Evolutionary conservation across 2,329 filamentous ascomycete species (phyloP).

Genomic region (Fusarium concolor): DNA sequence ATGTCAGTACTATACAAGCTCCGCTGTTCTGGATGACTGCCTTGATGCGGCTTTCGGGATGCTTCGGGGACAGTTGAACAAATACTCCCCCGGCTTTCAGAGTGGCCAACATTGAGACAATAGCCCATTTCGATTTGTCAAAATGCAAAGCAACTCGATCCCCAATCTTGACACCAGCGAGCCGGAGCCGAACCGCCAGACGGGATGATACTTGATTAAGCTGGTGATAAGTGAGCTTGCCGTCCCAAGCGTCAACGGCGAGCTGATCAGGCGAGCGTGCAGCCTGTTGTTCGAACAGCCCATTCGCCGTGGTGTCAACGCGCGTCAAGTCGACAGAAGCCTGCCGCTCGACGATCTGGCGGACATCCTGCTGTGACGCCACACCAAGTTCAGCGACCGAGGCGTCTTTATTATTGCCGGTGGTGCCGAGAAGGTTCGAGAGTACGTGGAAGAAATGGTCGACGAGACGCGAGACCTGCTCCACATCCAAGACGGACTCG

Average conservation of each 20-base stretch:
- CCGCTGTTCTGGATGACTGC: slow-evolving; percentile 5
- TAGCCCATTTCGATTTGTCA: slow-evolving; percentile 12
- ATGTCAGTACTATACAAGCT: slow-evolving; percentile 5
- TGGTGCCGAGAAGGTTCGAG: slow-evolving; percentile 1
- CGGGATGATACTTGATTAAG: slow-evolving; percentile 6
- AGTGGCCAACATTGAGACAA: slow-evolving; percentile 19
- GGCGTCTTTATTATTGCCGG: slow-evolving; percentile 2
- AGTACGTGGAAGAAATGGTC: slow-evolving; percentile 9
- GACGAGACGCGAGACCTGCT: slow-evolving; percentile 9
- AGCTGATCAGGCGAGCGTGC: background rate
- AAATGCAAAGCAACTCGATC: slow-evolving; percentile 9
- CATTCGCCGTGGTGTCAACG: background rate
- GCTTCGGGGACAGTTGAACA: slow-evolving; percentile 8
- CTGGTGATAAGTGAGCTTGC: slow-evolving; percentile 1
- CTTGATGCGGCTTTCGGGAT: slow-evolving; percentile 7
- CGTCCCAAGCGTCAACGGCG: slow-evolving; percentile 5
- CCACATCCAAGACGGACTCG: slow-evolving; percentile 6
- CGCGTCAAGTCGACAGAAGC: slow-evolving; percentile 8
- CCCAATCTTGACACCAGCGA: slow-evolving; percentile 5
- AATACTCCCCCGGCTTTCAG: slow-evolving; percentile 18
- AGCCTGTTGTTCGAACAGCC: slow-evolving; percentile 6
- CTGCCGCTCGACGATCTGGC: slow-evolving; percentile 6
- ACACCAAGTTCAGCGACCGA: slow-evolving; percentile 11
- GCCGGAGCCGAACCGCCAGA: slow-evolving; percentile 4
- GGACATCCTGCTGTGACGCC: slow-evolving; percentile 8